Evolutionary conservation across 2,329 filamentous ascomycete species (phyloP).

Genomic region (Thermothelomyces thermophilus): DNA sequence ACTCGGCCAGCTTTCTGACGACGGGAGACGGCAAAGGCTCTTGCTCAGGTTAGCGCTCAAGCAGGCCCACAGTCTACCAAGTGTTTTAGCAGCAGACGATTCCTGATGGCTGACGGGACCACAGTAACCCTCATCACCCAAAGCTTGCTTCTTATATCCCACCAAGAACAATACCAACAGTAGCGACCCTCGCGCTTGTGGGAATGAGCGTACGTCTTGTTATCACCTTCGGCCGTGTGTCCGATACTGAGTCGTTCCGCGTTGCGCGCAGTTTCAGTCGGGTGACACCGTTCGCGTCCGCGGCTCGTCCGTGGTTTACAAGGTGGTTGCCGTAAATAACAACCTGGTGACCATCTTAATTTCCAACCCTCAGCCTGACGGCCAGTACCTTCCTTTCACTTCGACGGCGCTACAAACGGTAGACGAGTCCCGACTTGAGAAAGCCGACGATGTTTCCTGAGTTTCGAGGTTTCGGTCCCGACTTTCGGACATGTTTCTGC

Average conservation of each 20-base stretch:
- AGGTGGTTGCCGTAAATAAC: slow-evolving; percentile 20
- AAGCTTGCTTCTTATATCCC: no score
- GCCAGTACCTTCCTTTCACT: slow-evolving; percentile 16
- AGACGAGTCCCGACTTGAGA: slow-evolving; percentile 22
- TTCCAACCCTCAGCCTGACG: slow-evolving; percentile 22
- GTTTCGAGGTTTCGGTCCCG: no score
- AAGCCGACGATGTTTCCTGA: slow-evolving; percentile 10
- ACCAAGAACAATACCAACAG: no score
- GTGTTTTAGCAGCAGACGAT: no score
- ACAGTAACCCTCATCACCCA: no score
- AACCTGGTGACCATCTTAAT: slow-evolving; percentile 21
- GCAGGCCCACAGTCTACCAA: no score
- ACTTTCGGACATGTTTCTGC: no score
- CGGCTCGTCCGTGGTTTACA: slow-evolving; percentile 20
- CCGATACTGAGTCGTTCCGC: background rate
- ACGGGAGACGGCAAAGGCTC: no score
- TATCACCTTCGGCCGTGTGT: no score
- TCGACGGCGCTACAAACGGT: slow-evolving; percentile 20
- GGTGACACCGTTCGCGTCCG: slow-evolving; percentile 21
- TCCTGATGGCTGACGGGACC: no score
- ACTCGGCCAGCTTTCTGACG: background rate
- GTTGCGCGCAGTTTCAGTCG: slow-evolving; percentile 12
- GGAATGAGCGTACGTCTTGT: slow-evolving; percentile 11
- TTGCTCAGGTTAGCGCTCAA: no score
- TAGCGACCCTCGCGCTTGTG: background rate